phyloP scores from a whole-genome alignment of 2,329 filamentous ascomycete species.

The Exophiala mesophila region DNA sequence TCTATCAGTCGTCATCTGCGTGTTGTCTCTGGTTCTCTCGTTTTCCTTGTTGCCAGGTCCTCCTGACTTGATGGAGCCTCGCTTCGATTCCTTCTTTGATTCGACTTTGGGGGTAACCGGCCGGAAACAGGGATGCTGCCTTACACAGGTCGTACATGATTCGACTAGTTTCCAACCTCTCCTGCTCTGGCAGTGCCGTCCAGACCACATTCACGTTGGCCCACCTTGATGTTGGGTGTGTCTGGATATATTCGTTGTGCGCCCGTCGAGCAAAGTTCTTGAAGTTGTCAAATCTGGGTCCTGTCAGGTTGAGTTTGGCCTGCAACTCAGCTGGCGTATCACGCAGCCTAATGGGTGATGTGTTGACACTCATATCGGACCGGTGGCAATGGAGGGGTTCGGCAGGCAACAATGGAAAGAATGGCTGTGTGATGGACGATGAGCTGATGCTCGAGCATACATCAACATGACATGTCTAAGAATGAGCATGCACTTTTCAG shows the following conservation, averaged over 20 bases:
- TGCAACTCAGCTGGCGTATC: conserved; percentile 17
- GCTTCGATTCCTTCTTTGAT: conserved; percentile 19
- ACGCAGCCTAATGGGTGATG: conserved; percentile 20
- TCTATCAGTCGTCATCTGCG: conserved; percentile 10
- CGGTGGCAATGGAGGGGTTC: neutral
- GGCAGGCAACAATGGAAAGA: neutral
- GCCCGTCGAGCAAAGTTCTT: conserved; percentile 19
- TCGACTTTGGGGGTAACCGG: conserved; percentile 7
- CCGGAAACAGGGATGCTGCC: conserved; percentile 15
- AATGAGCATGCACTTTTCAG: conserved; percentile 10
- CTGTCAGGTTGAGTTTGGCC: conserved; percentile 17
- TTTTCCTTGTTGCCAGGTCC: conserved; percentile 22
- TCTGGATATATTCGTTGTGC: conserved; percentile 18
- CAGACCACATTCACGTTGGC: conserved; percentile 19
- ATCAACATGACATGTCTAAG: neutral
- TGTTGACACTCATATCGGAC: conserved; percentile 11
- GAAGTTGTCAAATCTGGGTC: conserved; percentile 21
- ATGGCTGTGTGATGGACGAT: conserved; percentile 1
- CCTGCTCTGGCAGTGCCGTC: conserved; percentile 19
- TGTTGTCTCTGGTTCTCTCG: conserved; percentile 12
- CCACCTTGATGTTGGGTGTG: conserved; percentile 20
- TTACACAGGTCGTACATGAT: conserved; percentile 18
- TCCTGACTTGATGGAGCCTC: conserved; percentile 20
- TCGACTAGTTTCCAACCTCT: conserved; percentile 15
- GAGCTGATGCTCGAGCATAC: conserved; percentile 6